Conservation (phyloP, 306 rosid species). For the Acacia confusa region DNA sequence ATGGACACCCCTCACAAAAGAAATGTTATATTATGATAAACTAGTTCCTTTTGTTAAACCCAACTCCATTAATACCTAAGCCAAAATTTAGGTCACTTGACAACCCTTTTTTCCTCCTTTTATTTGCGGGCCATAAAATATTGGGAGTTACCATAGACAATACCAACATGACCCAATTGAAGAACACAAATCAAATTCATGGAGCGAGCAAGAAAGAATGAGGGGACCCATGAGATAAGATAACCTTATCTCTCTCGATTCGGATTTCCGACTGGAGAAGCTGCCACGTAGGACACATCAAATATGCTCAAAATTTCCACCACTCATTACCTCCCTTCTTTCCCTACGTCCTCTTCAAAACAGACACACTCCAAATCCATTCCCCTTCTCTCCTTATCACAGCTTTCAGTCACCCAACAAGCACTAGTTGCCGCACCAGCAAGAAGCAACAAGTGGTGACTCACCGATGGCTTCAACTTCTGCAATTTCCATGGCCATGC, state of each 20-base stretch:
- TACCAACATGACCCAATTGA: neutral
- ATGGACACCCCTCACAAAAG: too few relatives aligned
- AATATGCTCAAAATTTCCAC: conserved; percentile 50
- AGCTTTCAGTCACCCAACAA: neutral
- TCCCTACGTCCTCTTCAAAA: conserved; percentile 37
- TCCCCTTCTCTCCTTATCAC: neutral
- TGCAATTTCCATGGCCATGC: conserved; percentile 78
- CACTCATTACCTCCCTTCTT: conserved; percentile 38
- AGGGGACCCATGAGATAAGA: conserved; percentile 68
- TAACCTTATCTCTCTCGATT: conserved; percentile 63
- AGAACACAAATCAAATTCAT: neutral
- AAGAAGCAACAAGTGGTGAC: neutral
- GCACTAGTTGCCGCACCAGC: neutral
- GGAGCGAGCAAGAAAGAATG: neutral
- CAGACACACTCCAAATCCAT: conserved; percentile 9
- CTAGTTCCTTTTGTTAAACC: too few relatives aligned
- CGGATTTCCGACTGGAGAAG: conserved; percentile 37
- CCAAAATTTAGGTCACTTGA: neutral
- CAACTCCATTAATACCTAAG: too few relatives aligned
- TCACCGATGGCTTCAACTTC: conserved; percentile 70
- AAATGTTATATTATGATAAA: too few relatives aligned
- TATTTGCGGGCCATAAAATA: too few relatives aligned
- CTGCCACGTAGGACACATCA: conserved; percentile 72
- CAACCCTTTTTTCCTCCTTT: neutral
- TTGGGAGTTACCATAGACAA: neutral